Evolutionary conservation across 768 basidiomycete genomes (phyloP), one percentile per base, ranked within the genome.

Genomic region (Hericium erinaceus): DNA sequence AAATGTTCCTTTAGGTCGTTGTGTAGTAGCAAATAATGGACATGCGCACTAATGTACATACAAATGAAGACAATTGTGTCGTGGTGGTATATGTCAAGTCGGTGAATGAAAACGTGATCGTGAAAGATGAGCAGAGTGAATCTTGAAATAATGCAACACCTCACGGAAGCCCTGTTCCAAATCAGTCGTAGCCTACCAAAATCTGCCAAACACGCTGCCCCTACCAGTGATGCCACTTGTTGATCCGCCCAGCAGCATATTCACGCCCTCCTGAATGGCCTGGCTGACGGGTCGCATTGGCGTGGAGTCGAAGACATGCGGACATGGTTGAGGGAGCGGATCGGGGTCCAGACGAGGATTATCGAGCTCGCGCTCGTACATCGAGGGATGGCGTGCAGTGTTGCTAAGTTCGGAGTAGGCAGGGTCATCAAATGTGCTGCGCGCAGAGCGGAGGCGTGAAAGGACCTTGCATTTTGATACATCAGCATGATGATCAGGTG

Each of bases 201-300:
- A 77, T 66, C 77, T 79, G 44, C 85, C 78, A 63, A 87, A 76
- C 48, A 85, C 79, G 62, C 82, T 85, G 7, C 76, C 58, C 26
- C 68, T 58, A 38, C 66, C 58, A 9, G 67, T 65, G 26, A 63
- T 59, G 20, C 66, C 59, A 39, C 49, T 61, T n/a, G 61, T 55
- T 39, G 63, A 66, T n/a, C 63, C 61, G 22, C 80, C 78, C 8
- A 87, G 66, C 46, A 89, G 72, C 65, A 86, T 74, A 11, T 83
- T 81, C 37, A 88, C 78, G n/a, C 85, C 84, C 57, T 82, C 83
- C 64, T 87, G 84, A 15, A 89, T 82, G 22, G 85, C 88, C 40
- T 81, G 80, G 65, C 83, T 86, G 20, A 89, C 87, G 8, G 86
- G 85, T 16, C 84, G 73, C 82, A 89, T 85, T 18, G 85, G 83